Evolutionary conservation across 1,139 yeast species (phyloP), one percentile per base, ranked within the genome.

Genomic region (Saccharomyces hybrid): DNA sequence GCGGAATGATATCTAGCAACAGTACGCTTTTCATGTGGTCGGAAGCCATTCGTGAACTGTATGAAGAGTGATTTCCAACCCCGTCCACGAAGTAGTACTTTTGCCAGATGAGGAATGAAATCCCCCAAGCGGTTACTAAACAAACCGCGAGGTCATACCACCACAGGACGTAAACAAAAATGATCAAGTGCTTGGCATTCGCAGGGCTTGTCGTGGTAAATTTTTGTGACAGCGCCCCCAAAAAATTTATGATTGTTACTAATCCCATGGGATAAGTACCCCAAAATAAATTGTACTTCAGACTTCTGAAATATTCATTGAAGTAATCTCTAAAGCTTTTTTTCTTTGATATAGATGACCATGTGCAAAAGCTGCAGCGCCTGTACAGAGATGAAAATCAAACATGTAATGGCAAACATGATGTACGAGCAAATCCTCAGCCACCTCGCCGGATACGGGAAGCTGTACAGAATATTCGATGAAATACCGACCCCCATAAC

Each of bases 401-500:
- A 57, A 32, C 82, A 69, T 12, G 86, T 79, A 11, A 82, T 61
- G 4, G 78, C 84, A 71, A 80, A 81, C 75, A 84, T 75, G 9
- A 85, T 77, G 54, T 80, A 73, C 1, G 87, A 84, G 53, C 83
- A 74, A 2, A 80, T 69, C 49, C 74, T 63, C 29, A 88, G 74
- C 95, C 95, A 82, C 49, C 71, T 68, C 0, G 83, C 78, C 1
- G 75, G 77, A 64, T 81, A 86, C 0, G 96, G 90, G 67, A 84
- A 88, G 32, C 73, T 67, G 69, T 82, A 79, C 51, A 88, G 72
- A 7, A 87, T 73, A 44, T 78, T 69, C 3, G 86, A 73, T 1
- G 88, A 73, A 49, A 88, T 86, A 1, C 96, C 96, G 0, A 86
- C 79, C 2, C 95, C 97, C 96, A 89, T 89, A n/a, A 83, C 78